Conservation (phyloP, 768 basidiomycete genomes). For the Amanita thiersii region DNA sequence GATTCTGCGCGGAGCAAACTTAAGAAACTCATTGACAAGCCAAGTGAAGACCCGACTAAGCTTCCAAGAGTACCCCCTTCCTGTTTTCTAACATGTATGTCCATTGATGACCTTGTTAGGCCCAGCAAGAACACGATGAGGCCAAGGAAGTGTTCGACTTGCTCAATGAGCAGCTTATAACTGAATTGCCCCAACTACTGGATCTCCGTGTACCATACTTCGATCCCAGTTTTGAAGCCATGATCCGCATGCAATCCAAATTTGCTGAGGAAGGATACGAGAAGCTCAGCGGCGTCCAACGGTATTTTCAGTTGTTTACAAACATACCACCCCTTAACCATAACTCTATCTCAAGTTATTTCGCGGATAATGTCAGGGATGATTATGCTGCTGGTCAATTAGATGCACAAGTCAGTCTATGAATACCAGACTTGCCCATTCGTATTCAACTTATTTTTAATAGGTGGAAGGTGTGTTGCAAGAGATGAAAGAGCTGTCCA, state of each 20-base stretch:
- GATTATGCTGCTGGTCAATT: conserved; percentile 96
- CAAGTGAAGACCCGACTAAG: conserved; percentile 87
- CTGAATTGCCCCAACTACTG: conserved; percentile 85
- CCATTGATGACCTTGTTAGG: conserved; percentile 32
- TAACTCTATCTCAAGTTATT: conserved; percentile 49
- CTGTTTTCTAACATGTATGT: not conserved
- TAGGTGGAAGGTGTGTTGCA: conserved; percentile 95
- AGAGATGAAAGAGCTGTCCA: conserved; percentile 94
- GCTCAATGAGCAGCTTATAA: conserved; percentile 87
- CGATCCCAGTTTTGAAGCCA: conserved; percentile 97
- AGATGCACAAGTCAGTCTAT: conserved; percentile 70
- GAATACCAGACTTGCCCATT: not conserved
- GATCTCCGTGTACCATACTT: conserved; percentile 97
- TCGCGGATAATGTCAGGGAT: conserved; percentile 82
- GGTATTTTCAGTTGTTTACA: conserved; percentile 33
- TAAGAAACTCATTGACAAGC: conserved; percentile 86
- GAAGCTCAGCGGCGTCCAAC: conserved; percentile 89
- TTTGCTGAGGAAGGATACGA: conserved; percentile 99
- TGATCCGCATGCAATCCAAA: conserved; percentile 96
- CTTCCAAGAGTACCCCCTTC: conserved; percentile 60
- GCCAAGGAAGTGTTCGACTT: conserved; percentile 90
- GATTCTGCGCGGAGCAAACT: conserved; percentile 87
- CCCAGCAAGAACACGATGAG: conserved; percentile 95
- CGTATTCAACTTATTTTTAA: conserved; percentile 4
- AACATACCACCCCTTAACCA: not conserved